Conservation (phyloP, 495 filamentous ascomycete genomes). For the Pyrenopolyporus hunteri region DNA sequence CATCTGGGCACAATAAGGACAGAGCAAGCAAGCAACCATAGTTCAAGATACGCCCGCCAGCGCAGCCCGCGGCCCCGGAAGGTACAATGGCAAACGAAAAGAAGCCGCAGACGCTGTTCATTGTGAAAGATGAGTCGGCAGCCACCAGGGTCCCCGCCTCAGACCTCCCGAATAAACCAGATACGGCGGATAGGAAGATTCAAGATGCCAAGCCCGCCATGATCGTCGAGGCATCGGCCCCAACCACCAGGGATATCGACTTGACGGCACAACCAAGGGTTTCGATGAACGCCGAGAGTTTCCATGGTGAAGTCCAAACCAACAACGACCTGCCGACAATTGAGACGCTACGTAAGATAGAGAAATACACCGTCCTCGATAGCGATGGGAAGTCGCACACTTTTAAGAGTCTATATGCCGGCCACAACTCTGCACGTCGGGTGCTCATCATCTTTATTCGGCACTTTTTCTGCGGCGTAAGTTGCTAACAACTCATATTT, state of each 20-base stretch:
- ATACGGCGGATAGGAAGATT: conserved; percentile 1
- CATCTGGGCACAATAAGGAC: conserved; percentile 1
- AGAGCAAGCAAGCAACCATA: conserved; percentile 14
- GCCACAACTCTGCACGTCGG: conserved; percentile 57
- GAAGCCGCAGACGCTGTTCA: background rate
- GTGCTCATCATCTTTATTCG: conserved; percentile 82
- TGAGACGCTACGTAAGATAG: conserved; percentile 56
- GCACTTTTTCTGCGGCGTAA: conserved; percentile 89
- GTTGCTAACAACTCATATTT: conserved; percentile 40
- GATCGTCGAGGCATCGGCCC: conserved; percentile 3
- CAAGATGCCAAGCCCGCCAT: conserved; percentile 9
- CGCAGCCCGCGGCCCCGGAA: background rate
- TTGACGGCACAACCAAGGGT: background rate
- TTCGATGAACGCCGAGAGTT: conserved; percentile 45
- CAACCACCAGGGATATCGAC: conserved; percentile 7
- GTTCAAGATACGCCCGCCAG: conserved; percentile 5
- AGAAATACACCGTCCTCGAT: conserved; percentile 67
- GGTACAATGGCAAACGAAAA: conserved; percentile 16
- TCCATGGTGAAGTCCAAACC: conserved; percentile 54
- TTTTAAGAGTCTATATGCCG: conserved; percentile 73
- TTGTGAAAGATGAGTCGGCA: background rate
- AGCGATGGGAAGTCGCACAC: conserved; percentile 63
- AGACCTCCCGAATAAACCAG: conserved; percentile 1
- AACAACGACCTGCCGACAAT: conserved; percentile 60
- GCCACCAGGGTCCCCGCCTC: background rate